Base-by-base conservation (phyloP, 768 basidiomycete species). In the Calvatia gigantea region DNA sequence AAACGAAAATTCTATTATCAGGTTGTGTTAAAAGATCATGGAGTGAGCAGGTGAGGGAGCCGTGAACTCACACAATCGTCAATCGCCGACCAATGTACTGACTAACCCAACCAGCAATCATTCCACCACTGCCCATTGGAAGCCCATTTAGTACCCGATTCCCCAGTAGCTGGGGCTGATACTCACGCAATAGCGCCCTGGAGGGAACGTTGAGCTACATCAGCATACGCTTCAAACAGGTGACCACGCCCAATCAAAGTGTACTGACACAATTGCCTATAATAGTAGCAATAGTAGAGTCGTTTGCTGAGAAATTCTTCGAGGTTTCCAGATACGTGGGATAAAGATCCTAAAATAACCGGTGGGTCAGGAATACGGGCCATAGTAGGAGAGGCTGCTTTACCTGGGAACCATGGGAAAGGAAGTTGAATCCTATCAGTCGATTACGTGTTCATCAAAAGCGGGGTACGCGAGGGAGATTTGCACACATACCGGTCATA, bases 1-100 rank as follows among this genome's bases (percentile, higher is more conserved):
- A 58, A 28, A 84, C 78, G 65, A 79, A 84, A 29, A 82, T 66
- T 19, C 82, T 84, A 38, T 0, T n/a, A 31, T 7, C 32, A 21
- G 28, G 42, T 28, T 29, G 35, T 19, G 33, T 9, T 29, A 55
- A 9, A 58, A 54, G 39, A 12, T 60, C 31, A 45, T 19, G 8
- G 7, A 17, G 9, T 21, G 27, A 8, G 28, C 8, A n/a, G 49
- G 27, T 32, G 23, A 23, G 29, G 23, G 29, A 19, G 17, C 3
- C 54, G 27, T 50, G 12, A 32, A 70, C 75, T 39, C 62, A 79
- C 77, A 92, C 73, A 63, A 91, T 91, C 8, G 91, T 91, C 50
- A 94, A 74, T n/a, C 94, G 78, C 41, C 94, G 82, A 17, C 93
- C 94, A 57, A 90, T 67, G 65, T 86, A 85, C 64, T 94, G 92